These are phyloP conservation scores for Phytophthora litchii DNA, from an alignment of 352 stramenopile genomes.

Conservation along the genomic window DNA sequence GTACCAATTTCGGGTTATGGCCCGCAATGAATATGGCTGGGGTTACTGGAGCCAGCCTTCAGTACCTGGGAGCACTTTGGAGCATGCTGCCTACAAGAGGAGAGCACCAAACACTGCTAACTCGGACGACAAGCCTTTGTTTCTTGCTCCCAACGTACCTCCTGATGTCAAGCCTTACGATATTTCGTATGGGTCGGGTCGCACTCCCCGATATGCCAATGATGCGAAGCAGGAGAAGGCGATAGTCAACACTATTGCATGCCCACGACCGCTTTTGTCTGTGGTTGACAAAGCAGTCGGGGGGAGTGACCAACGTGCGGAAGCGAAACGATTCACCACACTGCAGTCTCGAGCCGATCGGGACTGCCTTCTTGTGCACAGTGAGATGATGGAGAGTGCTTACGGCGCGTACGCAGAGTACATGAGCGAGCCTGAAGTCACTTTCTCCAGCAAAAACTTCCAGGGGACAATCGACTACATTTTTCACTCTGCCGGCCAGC, in stretches of 20 bases:
- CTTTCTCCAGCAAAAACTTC: slow-evolving; percentile 61
- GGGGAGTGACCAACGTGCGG: slow-evolving; percentile 12
- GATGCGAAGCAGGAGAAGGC: slow-evolving; percentile 36
- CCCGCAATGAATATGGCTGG: slow-evolving; percentile 67
- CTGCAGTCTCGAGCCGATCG: slow-evolving; percentile 45
- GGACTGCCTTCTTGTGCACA: slow-evolving; percentile 60
- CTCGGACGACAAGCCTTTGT: slow-evolving; percentile 28
- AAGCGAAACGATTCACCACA: slow-evolving; percentile 45
- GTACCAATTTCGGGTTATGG: slow-evolving; percentile 88
- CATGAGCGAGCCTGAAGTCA: slow-evolving; percentile 72
- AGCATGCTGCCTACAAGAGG: slow-evolving; percentile 26
- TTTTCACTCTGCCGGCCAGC: slow-evolving; percentile 67
- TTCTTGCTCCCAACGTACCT: slow-evolving; percentile 41
- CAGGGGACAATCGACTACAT: slow-evolving; percentile 87
- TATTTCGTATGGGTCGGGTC: slow-evolving; percentile 59
- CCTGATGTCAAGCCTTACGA: slow-evolving; percentile 58
- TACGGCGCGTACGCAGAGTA: slow-evolving; percentile 64
- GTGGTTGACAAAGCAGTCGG: slow-evolving; percentile 2
- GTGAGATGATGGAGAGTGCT: slow-evolving; percentile 72
- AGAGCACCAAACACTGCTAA: not conserved
- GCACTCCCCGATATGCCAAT: slow-evolving; percentile 62
- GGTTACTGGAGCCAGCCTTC: slow-evolving; percentile 77
- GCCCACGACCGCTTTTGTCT: slow-evolving; percentile 39
- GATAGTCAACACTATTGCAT: slow-evolving; percentile 46
- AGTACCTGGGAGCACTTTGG: slow-evolving; percentile 52